Conservation (phyloP, 495 filamentous ascomycete genomes). For the Daldinia vernicosa region DNA sequence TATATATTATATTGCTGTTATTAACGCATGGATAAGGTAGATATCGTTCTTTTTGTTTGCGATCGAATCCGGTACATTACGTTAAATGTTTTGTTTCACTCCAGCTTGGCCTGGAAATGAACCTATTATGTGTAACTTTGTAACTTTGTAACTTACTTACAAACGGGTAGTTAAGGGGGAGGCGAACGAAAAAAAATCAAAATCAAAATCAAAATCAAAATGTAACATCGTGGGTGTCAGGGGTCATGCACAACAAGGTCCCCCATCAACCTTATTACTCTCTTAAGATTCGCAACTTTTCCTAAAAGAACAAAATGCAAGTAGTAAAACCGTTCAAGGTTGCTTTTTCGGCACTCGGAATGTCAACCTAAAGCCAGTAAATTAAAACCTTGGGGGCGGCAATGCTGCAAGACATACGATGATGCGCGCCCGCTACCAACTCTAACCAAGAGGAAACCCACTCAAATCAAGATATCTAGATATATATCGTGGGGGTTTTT, state of each 20-base stretch:
- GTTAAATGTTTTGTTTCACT: conserved; percentile 27
- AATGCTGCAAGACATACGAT: conserved; percentile 45
- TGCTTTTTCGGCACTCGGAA: conserved; percentile 43
- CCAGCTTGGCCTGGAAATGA: conserved; percentile 28
- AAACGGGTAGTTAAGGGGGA: not conserved
- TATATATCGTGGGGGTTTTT: conserved; percentile 29
- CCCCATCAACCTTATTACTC: conserved; percentile 34
- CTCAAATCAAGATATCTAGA: conserved; percentile 38
- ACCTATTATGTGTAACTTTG: conserved; percentile 11
- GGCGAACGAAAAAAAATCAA: not conserved
- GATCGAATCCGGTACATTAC: conserved; percentile 29
- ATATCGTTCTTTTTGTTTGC: conserved; percentile 5
- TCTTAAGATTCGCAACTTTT: conserved; percentile 38
- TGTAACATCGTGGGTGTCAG: conserved; percentile 22
- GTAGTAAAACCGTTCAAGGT: conserved; percentile 32
- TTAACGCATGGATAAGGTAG: not conserved
- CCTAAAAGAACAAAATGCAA: conserved; percentile 32
- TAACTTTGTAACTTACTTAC: too few relatives aligned
- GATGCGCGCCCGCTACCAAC: conserved; percentile 43
- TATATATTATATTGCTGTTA: not conserved
- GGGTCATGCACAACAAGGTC: conserved; percentile 34
- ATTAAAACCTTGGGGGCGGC: conserved; percentile 42
- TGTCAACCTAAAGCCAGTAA: conserved; percentile 42
- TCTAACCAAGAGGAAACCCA: conserved; percentile 37
- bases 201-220: conserved; percentile 1